A percentile compares a stretch with the other conserved stretches of the same genome.
These are phyloP conservation scores for Mycena kentingensis DNA, from an alignment of 768 basidiomycete genomes.

Conservation along the genomic window DNA sequence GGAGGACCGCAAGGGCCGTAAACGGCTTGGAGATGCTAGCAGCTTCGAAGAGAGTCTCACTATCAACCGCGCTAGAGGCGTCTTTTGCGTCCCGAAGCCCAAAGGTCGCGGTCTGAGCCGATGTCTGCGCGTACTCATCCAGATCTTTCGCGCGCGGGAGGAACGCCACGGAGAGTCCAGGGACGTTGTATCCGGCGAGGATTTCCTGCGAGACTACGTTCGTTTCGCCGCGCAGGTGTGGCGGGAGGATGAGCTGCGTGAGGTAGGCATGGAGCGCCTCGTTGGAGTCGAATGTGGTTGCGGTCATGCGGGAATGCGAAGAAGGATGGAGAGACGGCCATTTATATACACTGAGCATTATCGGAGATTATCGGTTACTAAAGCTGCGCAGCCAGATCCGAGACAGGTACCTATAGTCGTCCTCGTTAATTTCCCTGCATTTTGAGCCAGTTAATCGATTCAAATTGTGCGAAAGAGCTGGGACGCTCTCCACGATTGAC, in stretches of 20 bases:
- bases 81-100: constrained; percentile 6
- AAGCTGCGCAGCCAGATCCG: too few relatives aligned
- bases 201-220: constrained; percentile 6
- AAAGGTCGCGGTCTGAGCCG: constrained; percentile 6
- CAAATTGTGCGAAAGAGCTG: too few relatives aligned
- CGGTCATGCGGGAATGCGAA: too few relatives aligned
- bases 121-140: constrained; percentile 6
- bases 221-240: constrained; percentile 4
- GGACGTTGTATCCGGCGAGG: constrained; percentile 7
- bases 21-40: constrained; percentile 16
- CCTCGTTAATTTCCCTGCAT: too few relatives aligned
- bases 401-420: too few relatives aligned
- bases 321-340: too few relatives aligned
- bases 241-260: constrained; percentile 3
- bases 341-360: too few relatives aligned
- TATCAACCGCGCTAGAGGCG: background rate
- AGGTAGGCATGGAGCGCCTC: constrained; percentile 7
- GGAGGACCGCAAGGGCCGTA: constrained; percentile 11
- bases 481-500: too few relatives aligned
- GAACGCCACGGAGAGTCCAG: constrained; percentile 13
- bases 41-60: constrained; percentile 10
- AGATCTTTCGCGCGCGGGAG: constrained; percentile 6
- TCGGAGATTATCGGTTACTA: too few relatives aligned
- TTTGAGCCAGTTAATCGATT: too few relatives aligned
- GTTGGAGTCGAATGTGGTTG: constrained; percentile 8